Evolutionary conservation across 1,284 basidiomycete genomes (phyloP), one percentile per base, ranked within the genome.

Genomic region (Trichosporon ovoides): DNA sequence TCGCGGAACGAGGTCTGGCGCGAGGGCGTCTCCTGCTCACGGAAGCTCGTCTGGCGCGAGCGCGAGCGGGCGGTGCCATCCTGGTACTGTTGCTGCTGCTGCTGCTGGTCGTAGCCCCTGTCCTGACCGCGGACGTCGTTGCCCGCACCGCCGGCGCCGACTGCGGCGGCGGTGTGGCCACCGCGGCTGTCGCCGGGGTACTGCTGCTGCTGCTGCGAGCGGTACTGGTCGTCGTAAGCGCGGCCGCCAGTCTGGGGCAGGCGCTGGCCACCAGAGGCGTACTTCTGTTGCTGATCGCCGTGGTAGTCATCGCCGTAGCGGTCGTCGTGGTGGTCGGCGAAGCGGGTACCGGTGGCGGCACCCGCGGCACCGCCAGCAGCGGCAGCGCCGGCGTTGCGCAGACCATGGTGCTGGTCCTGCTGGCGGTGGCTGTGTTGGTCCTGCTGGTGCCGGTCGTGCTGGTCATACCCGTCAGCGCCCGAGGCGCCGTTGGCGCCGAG

Each of bases 41-140:
- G 48, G 48, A 31, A 49, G 48, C 48, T 33, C 14, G 48, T 34
- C 28, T 49, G 33, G 48, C 48, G 48, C 48, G 33, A 49, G 48
- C 49, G 49, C 33, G 49, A 31, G 33, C 49, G 33, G 19, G 48
- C 11, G 12, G 19, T 37, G 20, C 12, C 7, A 22, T 52, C 43
- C 22, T 48, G 24, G 43, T 48, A 48, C 16, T 48, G 43, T 9
- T 31, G 28, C 28, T 31, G 28, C 28, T 31, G 28, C 28, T n/a
- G n/a, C n/a, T n/a, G n/a, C 20, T 13, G 16, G 40, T 46, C 40
- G 40, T 46, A 46, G 6, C 40, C 22, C 11, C 22, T 6, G 40
- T 28, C 40, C 40, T 46, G 40, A 14, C 13, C 13, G 13, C 16
- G 28, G 22, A 14, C 16, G 22, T 46, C 22, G 13, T 24, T 12